phyloP scores from a whole-genome alignment of 2,329 filamentous ascomycete species.

The Dryadomyces quercus-mongolicae region DNA sequence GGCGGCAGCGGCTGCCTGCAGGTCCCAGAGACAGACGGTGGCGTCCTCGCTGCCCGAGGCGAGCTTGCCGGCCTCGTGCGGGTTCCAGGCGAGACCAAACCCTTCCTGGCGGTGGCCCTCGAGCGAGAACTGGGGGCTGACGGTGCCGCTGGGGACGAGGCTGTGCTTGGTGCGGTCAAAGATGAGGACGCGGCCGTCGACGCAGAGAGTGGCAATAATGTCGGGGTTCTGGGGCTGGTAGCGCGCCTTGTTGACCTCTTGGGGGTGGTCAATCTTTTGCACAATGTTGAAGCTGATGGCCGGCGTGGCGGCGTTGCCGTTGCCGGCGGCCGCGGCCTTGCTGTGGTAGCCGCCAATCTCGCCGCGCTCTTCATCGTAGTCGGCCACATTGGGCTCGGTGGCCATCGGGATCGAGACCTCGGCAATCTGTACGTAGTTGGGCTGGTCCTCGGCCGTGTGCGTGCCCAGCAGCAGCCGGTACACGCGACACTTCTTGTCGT shows the following conservation, averaged over 20 bases:
- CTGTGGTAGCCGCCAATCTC: conserved; percentile 91
- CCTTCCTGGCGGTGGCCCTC: conserved; percentile 79
- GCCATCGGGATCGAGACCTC: conserved; percentile 85
- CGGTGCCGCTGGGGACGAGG: conserved; percentile 57
- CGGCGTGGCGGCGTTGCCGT: conserved; percentile 19
- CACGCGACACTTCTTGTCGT: conserved; percentile 74
- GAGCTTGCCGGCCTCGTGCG: conserved; percentile 67
- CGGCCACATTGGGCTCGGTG: conserved; percentile 57
- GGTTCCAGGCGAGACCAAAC: conserved; percentile 88
- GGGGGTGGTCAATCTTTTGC: conserved; percentile 91
- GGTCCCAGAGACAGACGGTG: conserved; percentile 87
- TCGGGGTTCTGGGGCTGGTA: conserved; percentile 97
- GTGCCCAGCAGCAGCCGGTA: conserved; percentile 90
- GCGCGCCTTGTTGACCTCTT: conserved; percentile 95
- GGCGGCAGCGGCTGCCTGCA: conserved; percentile 48
- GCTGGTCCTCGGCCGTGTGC: conserved; percentile 74
- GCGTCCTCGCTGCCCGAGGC: conserved; percentile 86
- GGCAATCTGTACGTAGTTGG: conserved; percentile 91
- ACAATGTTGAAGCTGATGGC: conserved; percentile 81
- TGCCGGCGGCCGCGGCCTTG: conserved; percentile 21
- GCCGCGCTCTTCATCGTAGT: conserved; percentile 84
- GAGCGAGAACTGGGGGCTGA: conserved; percentile 75
- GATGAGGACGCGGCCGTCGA: conserved; percentile 77
- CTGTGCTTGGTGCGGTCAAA: conserved; percentile 95
- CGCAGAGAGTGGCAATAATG: conserved; percentile 85